phyloP scores from a whole-genome alignment of 495 filamentous ascomycete species.

The Xylaria cubensis region DNA sequence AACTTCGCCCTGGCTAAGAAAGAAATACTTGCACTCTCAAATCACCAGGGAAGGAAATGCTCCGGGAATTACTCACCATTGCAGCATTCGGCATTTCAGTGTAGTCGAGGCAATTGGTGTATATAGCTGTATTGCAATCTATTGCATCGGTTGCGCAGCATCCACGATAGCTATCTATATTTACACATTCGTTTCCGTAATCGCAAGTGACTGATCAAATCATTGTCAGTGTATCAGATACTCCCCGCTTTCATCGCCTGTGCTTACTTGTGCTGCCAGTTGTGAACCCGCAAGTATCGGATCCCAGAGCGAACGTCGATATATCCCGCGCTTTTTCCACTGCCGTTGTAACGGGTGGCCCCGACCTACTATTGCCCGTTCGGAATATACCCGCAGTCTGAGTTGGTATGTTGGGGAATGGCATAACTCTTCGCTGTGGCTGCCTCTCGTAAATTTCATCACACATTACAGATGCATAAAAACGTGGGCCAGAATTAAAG shows the following conservation, averaged over 20 bases:
- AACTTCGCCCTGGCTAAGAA: background rate
- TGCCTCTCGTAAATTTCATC: conserved; percentile 30
- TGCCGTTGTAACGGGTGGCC: conserved; percentile 28
- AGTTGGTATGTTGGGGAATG: conserved; percentile 32
- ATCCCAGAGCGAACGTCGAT: conserved; percentile 29
- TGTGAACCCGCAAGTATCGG: conserved; percentile 39
- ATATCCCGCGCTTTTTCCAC: background rate
- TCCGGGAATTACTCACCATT: background rate
- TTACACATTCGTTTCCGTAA: conserved; percentile 34
- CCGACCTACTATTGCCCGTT: conserved; percentile 16
- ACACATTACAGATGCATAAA: conserved; percentile 25
- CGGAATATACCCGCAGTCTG: conserved; percentile 21
- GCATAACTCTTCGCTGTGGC: conserved; percentile 32
- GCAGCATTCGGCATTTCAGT: conserved; percentile 3
- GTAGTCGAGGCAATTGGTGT: conserved; percentile 37
- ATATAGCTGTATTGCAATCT: conserved; percentile 35
- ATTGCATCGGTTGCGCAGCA: conserved; percentile 32
- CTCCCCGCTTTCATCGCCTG: background rate
- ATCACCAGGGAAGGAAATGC: background rate
- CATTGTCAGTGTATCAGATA: background rate
- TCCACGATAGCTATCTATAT: conserved; percentile 36
- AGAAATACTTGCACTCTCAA: background rate
- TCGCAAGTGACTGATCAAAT: conserved; percentile 33
- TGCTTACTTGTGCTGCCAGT: conserved; percentile 34
- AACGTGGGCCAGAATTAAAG: no score